Evolutionary conservation across 352 stramenopile species (phyloP).

Genomic region (Albugo candida): DNA sequence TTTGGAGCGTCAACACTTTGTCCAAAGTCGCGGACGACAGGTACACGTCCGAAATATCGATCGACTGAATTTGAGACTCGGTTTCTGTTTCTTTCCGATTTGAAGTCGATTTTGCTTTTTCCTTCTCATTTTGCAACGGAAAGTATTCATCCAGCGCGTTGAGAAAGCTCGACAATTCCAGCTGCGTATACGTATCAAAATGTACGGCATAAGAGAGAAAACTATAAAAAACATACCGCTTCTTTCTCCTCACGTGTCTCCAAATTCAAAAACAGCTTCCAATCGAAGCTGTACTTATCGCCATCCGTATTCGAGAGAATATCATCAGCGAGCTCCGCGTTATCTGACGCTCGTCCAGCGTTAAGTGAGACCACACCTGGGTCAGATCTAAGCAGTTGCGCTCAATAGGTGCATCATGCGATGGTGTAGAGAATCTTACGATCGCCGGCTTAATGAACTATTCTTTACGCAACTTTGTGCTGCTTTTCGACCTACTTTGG

Average conservation of each 20-base stretch:
- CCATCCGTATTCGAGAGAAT: slow-evolving; percentile 4
- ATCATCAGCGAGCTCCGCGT: too few species aligned
- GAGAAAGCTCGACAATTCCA: slow-evolving; percentile 26
- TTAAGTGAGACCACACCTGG: too few species aligned
- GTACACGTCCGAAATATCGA: slow-evolving; percentile 77
- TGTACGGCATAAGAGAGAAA: neutral
- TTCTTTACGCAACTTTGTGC: too few species aligned
- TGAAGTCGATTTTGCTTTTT: slow-evolving; percentile 1
- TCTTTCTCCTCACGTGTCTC: slow-evolving; percentile 70
- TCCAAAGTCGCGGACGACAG: slow-evolving; percentile 22
- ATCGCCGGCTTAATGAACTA: too few species aligned
- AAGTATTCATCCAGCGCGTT: neutral
- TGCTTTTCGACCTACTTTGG: too few species aligned
- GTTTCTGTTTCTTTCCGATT: slow-evolving; percentile 25
- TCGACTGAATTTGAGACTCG: slow-evolving; percentile 38
- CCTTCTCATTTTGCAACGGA: slow-evolving; percentile 1
- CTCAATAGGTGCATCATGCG: too few species aligned
- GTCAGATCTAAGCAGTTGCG: too few species aligned
- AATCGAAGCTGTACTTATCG: slow-evolving; percentile 59
- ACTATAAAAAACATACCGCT: slow-evolving; percentile 21
- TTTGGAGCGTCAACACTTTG: slow-evolving; percentile 37
- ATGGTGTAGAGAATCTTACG: too few species aligned
- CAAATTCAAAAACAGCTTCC: slow-evolving; percentile 76
- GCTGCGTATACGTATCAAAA: slow-evolving; percentile 60
- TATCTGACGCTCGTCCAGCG: too few species aligned